A percentile compares a stretch with the other conserved stretches of the same genome.
phyloP scores from a whole-genome alignment of 768 basidiomycete species.

The Pulveroboletus sp. region DNA sequence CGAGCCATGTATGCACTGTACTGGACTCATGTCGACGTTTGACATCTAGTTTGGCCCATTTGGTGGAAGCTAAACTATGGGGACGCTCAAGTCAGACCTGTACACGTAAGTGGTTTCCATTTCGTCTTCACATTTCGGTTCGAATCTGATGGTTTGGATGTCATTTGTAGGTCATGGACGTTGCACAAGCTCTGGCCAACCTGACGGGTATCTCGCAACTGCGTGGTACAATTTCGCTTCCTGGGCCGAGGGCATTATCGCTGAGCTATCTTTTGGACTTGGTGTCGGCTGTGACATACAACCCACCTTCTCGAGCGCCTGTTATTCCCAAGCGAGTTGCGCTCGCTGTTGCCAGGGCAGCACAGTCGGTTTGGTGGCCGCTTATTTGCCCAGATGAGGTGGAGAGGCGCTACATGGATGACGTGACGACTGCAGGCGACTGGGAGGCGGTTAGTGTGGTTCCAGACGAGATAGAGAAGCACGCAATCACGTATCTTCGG shows the following conservation, averaged over 20 bases:
- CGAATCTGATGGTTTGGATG: slow-evolving; percentile 10
- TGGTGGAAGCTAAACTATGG: slow-evolving; percentile 93
- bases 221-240: slow-evolving; percentile 70
- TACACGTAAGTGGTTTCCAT: slow-evolving; percentile 60
- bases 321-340: slow-evolving; percentile 74
- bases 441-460: slow-evolving; percentile 80
- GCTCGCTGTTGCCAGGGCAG: slow-evolving; percentile 51
- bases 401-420: slow-evolving; percentile 79
- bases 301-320: slow-evolving; percentile 64
- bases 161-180: slow-evolving; percentile 72
- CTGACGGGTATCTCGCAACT: slow-evolving; percentile 58
- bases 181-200: slow-evolving; percentile 88
- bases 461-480: slow-evolving; percentile 81
- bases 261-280: slow-evolving; percentile 77
- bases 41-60: slow-evolving; percentile 65
- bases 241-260: slow-evolving; percentile 84
- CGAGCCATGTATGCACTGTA: slow-evolving; percentile 2
- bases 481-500: slow-evolving; percentile 87
- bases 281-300: slow-evolving; percentile 75
- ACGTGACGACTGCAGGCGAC: slow-evolving; percentile 65
- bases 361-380: slow-evolving; percentile 86
- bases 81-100: slow-evolving; percentile 83
- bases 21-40: slow-evolving; percentile 9
- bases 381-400: slow-evolving; percentile 89
- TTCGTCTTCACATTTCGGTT: slow-evolving; percentile 17